These are phyloP conservation scores for Fusarium concolor DNA, from an alignment of 2,329 filamentous ascomycete species.

Conservation along the genomic window DNA sequence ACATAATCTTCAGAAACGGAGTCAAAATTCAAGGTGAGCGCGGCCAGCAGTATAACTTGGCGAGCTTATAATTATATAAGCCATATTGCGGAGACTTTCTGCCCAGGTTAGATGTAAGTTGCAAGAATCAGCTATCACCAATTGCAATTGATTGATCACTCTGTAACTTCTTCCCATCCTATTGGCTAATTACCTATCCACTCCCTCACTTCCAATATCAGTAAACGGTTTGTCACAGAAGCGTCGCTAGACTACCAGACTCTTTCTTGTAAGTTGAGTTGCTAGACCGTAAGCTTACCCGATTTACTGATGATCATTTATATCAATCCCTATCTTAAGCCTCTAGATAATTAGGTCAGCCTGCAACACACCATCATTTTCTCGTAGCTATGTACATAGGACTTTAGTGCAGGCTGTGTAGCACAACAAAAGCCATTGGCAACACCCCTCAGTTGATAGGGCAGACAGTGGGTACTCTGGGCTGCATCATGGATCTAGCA, in stretches of 20 bases:
- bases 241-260: not conserved
- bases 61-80: not conserved
- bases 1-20: too few relatives aligned
- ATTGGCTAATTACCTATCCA: not conserved
- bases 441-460: conserved; percentile 16
- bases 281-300: not conserved
- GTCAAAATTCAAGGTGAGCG: not conserved
- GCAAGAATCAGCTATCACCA: not conserved
- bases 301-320: not conserved
- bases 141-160: not conserved
- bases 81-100: not conserved
- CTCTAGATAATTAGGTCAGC: not conserved
- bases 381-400: not conserved
- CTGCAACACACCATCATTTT: not conserved
- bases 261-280: not conserved
- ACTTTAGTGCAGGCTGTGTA: not conserved
- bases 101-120: not conserved
- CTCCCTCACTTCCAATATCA: not conserved
- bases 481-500: not conserved
- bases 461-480: not conserved
- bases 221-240: not conserved
- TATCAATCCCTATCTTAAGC: not conserved
- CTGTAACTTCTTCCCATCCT: not conserved
- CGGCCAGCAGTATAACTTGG: not conserved
- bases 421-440: not conserved